phyloP scores from a whole-genome alignment of 768 basidiomycete species.

The Auricularia sp. region DNA sequence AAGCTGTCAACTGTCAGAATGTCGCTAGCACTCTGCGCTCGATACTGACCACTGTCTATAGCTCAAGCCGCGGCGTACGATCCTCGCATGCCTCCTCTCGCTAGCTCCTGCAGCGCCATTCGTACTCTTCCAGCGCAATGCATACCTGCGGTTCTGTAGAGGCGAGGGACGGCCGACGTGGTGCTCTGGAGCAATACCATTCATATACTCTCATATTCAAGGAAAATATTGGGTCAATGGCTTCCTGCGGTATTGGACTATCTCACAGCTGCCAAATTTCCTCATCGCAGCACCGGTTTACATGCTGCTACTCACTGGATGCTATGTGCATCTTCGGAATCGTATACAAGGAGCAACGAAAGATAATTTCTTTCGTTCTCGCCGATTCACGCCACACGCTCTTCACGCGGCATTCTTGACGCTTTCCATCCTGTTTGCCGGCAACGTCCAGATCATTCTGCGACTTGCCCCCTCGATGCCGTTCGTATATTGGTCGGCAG shows the following conservation, averaged over 20 bases:
- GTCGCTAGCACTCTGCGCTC: constrained; percentile 5
- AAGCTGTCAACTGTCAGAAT: constrained; percentile 3
- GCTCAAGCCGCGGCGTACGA: neutral
- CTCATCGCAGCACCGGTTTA: constrained; percentile 59
- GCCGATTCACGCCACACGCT: constrained; percentile 54
- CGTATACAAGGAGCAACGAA: neutral
- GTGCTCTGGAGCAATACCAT: constrained; percentile 55
- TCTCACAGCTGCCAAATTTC: constrained; percentile 80
- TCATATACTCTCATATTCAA: constrained; percentile 78
- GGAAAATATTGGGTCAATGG: constrained; percentile 79
- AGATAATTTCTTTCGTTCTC: constrained; percentile 24
- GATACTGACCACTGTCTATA: neutral
- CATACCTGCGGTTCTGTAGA: constrained; percentile 59
- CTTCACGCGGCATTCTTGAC: constrained; percentile 60
- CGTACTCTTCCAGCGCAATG: constrained; percentile 55
- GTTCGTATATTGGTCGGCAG: constrained; percentile 77
- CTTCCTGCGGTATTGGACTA: constrained; percentile 78
- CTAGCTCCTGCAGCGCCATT: constrained; percentile 45
- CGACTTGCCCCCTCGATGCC: constrained; percentile 72
- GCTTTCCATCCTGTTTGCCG: constrained; percentile 60
- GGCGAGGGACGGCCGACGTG: constrained; percentile 32
- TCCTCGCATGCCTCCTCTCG: constrained; percentile 21
- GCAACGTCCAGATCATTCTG: constrained; percentile 82
- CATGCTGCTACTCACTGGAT: neutral
- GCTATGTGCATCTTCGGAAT: neutral